Evolutionary conservation across 495 filamentous ascomycete genomes (phyloP).

Genomic region (Penicillium waksmanii): DNA sequence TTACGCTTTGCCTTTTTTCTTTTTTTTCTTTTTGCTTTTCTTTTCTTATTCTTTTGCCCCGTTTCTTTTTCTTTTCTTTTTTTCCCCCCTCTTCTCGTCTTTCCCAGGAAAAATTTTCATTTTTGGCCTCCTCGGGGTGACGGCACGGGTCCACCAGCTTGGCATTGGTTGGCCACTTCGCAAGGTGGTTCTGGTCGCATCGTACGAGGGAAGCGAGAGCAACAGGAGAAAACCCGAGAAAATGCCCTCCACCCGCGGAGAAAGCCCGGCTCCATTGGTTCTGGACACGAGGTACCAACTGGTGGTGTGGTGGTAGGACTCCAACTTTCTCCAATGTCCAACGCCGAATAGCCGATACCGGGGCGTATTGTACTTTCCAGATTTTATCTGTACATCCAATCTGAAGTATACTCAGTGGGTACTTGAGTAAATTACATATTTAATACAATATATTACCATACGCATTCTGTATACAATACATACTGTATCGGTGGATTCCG

Average conservation of each 20-base stretch:
- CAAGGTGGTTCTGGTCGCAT: neutral
- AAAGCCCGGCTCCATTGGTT: conserved; percentile 8
- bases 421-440: neutral
- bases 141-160: conserved; percentile 22
- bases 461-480: neutral
- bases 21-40: conserved; percentile 23
- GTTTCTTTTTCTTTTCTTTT: conserved; percentile 10
- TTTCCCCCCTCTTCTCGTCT: conserved; percentile 6
- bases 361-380: conserved; percentile 11
- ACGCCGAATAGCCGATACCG: conserved; percentile 31
- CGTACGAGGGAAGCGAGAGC: neutral
- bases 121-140: conserved; percentile 3
- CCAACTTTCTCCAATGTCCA: neutral
- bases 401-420: neutral
- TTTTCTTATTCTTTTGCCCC: conserved; percentile 13
- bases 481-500: conserved; percentile 15
- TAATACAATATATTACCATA: neutral
- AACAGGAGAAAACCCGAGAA: neutral
- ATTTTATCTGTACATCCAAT: no score
- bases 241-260: conserved; percentile 18
- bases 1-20: conserved; percentile 15
- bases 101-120: conserved; percentile 11
- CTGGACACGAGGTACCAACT: conserved; percentile 15
- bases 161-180: conserved; percentile 15
- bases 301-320: neutral